Conservation (phyloP, 1,284 basidiomycete species). For the Heterobasidion parviporum region DNA sequence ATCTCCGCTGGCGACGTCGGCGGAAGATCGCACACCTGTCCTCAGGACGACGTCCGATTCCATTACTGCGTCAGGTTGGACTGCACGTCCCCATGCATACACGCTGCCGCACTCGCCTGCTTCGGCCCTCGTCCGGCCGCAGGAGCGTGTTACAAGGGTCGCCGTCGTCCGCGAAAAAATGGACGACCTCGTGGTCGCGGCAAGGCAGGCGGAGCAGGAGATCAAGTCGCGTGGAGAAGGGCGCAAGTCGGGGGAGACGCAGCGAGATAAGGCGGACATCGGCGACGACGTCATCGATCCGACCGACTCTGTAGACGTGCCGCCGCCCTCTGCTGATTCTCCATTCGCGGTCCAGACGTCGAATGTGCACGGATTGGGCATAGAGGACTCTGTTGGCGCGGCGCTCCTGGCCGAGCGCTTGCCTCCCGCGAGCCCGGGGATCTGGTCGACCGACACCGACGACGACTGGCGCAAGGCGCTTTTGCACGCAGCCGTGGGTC, state of each 20-base stretch:
- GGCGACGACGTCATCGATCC: slow-evolving; percentile 64
- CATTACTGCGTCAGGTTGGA: slow-evolving; percentile 33
- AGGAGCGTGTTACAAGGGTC: slow-evolving; percentile 35
- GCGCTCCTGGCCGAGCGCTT: slow-evolving; percentile 62
- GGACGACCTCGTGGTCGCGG: slow-evolving; percentile 56
- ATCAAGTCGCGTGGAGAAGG: slow-evolving; percentile 38
- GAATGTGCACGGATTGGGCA: slow-evolving; percentile 55
- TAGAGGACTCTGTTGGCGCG: slow-evolving; percentile 64
- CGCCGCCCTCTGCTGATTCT: slow-evolving; percentile 52
- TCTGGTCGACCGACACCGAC: slow-evolving; percentile 42
- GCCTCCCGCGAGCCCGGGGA: slow-evolving; percentile 55
- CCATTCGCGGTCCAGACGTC: slow-evolving; percentile 71
- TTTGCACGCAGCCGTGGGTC: slow-evolving; percentile 63
- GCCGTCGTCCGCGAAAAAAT: slow-evolving; percentile 76
- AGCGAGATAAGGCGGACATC: slow-evolving; percentile 18
- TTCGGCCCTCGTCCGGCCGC: slow-evolving; percentile 17
- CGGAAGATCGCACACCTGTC: slow-evolving; percentile 34
- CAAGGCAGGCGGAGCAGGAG: slow-evolving; percentile 65
- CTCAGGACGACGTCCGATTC: slow-evolving; percentile 58
- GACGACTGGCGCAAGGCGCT: slow-evolving; percentile 68
- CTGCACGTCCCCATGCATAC: slow-evolving; percentile 29
- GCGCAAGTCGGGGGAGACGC: slow-evolving; percentile 24
- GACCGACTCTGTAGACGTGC: slow-evolving; percentile 71
- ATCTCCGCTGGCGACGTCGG: slow-evolving; percentile 13
- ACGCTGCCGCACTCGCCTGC: slow-evolving; percentile 29